Base-by-base conservation (phyloP, 306 rosid genomes). In the Rosa rugosa region DNA sequence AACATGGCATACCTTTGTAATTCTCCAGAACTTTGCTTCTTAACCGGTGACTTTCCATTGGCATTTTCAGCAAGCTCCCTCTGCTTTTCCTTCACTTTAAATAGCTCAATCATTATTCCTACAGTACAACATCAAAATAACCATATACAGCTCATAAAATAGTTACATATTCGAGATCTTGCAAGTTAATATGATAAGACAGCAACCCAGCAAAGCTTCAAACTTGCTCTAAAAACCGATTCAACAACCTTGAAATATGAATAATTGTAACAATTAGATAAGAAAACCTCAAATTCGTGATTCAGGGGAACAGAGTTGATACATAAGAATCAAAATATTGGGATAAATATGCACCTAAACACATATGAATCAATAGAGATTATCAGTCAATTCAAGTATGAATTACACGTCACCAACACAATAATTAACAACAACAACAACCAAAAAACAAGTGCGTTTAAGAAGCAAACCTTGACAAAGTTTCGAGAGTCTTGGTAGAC, bases 401-500 rank as follows among this genome's bases (percentile, higher is more conserved):
- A 31, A 31, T 31, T 31, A 31, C 34, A 31, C 3, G 3, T 31
- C 34, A 31, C 34, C 34, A 31, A 31, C 34, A 31, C 34, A 31
- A 31, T 31, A 23, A 22, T 22, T 20, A 54, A 54, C 10, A 16
- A 42, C 23, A 31, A 23, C 3, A 22, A 6, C 27, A 25, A 25
- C 0, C 27, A n/a, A 0, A 8, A 27, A 31, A 31, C 3, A 2
- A 31, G 38, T 11, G 18, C 0, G 67, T 27, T 62, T 25, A 5
- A 62, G 68, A 36, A 0, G 3, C 63, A 78, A 83, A 89, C 97
- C 97, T 91, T 91, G 14, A 92, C 94, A n/a, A 90, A 92, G 77
- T 92, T 92, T 11, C 97, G 93, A 90, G 97, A 0, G 97, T 92
- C 82, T 88, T 92, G 25, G 97, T 92, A 3, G 94, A 92, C 0